These are phyloP conservation scores for Fraxinus quadrangulata DNA, from an alignment of 257 asterid species.

Conservation along the genomic window DNA sequence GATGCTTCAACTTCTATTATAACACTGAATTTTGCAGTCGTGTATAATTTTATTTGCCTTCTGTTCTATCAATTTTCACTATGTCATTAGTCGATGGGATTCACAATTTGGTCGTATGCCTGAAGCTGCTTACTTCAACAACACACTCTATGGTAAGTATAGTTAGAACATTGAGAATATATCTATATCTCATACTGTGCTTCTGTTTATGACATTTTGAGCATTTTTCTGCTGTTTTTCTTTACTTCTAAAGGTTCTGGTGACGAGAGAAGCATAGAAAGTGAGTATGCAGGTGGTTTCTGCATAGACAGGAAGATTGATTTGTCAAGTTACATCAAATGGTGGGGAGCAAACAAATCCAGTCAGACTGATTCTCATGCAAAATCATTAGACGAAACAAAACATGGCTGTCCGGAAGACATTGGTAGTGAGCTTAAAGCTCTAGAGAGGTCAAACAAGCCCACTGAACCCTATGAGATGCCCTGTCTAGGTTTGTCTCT, in stretches of 20 bases:
- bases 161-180: conserved; percentile 9
- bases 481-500: conserved; percentile 72
- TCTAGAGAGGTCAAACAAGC: conserved; percentile 54
- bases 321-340: conserved; percentile 82
- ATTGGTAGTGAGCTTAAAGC: conserved; percentile 67
- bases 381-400: conserved; percentile 65
- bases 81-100: conserved; percentile 72
- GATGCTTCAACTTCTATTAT: conserved; percentile 3
- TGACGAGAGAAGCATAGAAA: conserved; percentile 62
- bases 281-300: conserved; percentile 63
- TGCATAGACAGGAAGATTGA: conserved; percentile 82
- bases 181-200: neutral
- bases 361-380: conserved; percentile 57
- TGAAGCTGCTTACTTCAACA: conserved; percentile 66
- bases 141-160: conserved; percentile 63
- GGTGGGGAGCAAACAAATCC: conserved; percentile 87
- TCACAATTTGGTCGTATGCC: conserved; percentile 65
- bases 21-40: conserved; percentile 5
- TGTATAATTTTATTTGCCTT: conserved; percentile 10
- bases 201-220: conserved; percentile 3
- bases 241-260: conserved; percentile 48
- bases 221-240: neutral
- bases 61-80: conserved; percentile 20
- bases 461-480: conserved; percentile 94
- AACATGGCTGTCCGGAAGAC: conserved; percentile 60